Conservation (phyloP, 345 rosid genomes). For the Orychophragmus violaceus region DNA sequence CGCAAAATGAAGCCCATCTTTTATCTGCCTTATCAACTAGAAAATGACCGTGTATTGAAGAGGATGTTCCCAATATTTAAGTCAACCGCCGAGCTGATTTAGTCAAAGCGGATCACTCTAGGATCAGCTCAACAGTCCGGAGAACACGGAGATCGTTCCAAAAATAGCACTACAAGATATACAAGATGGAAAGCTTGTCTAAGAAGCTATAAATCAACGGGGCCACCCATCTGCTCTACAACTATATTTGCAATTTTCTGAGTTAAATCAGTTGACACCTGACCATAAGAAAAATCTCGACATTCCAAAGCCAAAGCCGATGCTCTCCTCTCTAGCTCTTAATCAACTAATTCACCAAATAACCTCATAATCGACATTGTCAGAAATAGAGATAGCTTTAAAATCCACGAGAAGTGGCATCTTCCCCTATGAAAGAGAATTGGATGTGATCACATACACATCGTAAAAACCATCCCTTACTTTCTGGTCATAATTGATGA, state of each 20-base stretch:
- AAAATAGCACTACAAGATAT: no score
- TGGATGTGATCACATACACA: slow-evolving; percentile 59
- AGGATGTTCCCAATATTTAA: no score
- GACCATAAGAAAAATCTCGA: slow-evolving; percentile 35
- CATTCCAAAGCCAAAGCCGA: slow-evolving; percentile 43
- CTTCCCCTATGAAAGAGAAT: slow-evolving; percentile 51
- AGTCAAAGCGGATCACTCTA: no score
- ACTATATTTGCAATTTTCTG: slow-evolving; percentile 82
- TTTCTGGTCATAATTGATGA: slow-evolving; percentile 74
- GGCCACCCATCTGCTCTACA: slow-evolving; percentile 88
- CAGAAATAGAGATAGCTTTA: slow-evolving; percentile 54
- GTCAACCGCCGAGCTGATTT: no score
- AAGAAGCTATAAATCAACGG: no score
- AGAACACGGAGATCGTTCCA: no score
- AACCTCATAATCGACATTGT: slow-evolving; percentile 66
- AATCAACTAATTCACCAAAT: slow-evolving; percentile 65
- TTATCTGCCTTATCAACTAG: no score
- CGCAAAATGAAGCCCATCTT: no score
- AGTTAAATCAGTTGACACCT: slow-evolving; percentile 48
- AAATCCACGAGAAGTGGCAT: slow-evolving; percentile 91
- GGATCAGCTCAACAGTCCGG: no score
- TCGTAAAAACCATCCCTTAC: slow-evolving; percentile 89
- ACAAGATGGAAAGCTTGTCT: no score
- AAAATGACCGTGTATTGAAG: no score
- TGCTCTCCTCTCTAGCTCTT: slow-evolving; percentile 64